phyloP scores from a whole-genome alignment of 2,329 filamentous ascomycete genomes.

The Ophiostoma australiae region DNA sequence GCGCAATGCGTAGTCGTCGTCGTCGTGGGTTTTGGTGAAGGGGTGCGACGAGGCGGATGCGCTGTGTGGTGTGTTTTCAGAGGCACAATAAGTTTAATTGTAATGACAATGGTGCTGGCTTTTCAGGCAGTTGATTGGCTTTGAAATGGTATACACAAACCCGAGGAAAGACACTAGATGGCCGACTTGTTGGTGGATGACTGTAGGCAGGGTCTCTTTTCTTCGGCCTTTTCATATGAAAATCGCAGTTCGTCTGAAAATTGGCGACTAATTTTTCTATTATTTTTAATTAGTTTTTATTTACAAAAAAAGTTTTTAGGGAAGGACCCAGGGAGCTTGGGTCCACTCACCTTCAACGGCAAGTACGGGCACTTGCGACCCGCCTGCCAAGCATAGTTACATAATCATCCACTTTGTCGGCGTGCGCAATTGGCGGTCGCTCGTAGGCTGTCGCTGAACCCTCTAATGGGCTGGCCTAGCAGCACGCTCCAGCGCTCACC shows the following conservation, averaged over 20 bases:
- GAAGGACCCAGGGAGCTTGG: neutral
- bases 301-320: neutral
- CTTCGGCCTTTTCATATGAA: constrained; percentile 5
- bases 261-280: neutral
- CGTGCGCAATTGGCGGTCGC: constrained; percentile 8
- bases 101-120: neutral
- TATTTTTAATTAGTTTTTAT: constrained; percentile 5
- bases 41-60: neutral
- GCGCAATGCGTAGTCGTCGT: neutral
- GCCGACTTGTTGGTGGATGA: neutral
- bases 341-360: neutral
- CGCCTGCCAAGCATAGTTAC: neutral
- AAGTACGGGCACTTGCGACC: neutral
- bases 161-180: neutral
- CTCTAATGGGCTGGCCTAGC: neutral
- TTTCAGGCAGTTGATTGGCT: neutral
- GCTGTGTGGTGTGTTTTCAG: neutral
- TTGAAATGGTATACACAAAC: neutral
- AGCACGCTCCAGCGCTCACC: neutral
- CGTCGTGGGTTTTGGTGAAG: neutral
- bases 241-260: neutral
- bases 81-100: too few species aligned
- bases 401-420: neutral
- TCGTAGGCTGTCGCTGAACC: neutral
- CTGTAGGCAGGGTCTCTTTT: neutral